Percentiles rank a stretch among this genome's conserved stretches.
Conservation (phyloP, 352 stramenopile species). For the Phytophthora lateralis region DNA sequence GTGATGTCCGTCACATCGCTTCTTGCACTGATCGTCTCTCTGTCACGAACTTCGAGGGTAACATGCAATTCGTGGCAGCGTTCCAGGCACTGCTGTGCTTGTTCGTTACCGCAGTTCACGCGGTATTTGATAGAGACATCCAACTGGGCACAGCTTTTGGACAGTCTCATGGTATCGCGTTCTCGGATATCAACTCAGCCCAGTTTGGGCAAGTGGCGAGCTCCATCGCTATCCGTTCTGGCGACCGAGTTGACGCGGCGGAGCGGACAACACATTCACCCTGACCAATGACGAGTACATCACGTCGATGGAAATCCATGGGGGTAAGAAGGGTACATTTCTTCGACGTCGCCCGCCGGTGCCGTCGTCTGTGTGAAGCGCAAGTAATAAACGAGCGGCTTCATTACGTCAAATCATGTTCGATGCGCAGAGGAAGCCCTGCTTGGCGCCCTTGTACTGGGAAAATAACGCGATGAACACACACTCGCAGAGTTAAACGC, state of each 20-base stretch:
- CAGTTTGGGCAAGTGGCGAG: conserved; percentile 10
- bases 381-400: too few relatives aligned
- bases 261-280: conserved; percentile 10
- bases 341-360: too few relatives aligned
- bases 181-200: conserved; percentile 21
- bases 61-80: background rate
- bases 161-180: conserved; percentile 8
- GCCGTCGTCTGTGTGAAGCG: too few relatives aligned
- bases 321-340: conserved; percentile 20
- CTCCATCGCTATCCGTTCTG: conserved; percentile 18
- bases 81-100: background rate
- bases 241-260: conserved; percentile 15
- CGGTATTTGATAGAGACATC: conserved; percentile 5
- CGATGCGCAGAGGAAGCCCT: too few relatives aligned
- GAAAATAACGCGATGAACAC: too few relatives aligned
- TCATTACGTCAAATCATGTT: too few relatives aligned
- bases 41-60: too few relatives aligned
- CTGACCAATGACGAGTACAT: conserved; percentile 16
- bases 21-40: background rate
- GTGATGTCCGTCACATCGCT: background rate
- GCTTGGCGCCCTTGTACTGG: too few relatives aligned
- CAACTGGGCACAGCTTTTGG: conserved; percentile 12
- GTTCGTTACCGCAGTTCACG: background rate
- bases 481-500: too few relatives aligned
- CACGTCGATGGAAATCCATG: conserved; percentile 24